Base-by-base conservation (phyloP, 2,329 filamentous ascomycete genomes). In the Xylariaceae sp. region DNA sequence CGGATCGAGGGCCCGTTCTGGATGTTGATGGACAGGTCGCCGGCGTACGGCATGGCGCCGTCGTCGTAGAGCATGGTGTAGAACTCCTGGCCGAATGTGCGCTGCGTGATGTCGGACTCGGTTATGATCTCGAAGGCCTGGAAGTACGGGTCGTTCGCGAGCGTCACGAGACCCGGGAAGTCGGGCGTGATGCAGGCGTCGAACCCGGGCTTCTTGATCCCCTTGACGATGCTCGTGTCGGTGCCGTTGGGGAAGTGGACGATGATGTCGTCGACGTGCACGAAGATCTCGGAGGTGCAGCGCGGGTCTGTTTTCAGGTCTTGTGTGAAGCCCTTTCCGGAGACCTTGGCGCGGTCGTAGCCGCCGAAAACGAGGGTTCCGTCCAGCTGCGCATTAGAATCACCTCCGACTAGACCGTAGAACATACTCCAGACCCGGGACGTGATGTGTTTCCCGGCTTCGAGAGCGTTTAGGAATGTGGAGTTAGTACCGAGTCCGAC, bases 181-280 rank as follows among this genome's bases (percentile, higher is more conserved):
- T 57, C 60, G 2, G 69, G 68, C 5, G 51, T 51, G 10, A 70
- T 60, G 58, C 68, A 70, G 5, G 64, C 64, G 0, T 35, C 17
- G 2, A 70, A 57, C 11, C 62, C 51, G 1, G 51, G 51, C 13
- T 61, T 51, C 5, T 50, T 17, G 2, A 57, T 44, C 0, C 8
- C 11, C 7, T 61, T 48, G 11, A 70, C 69, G 23, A 74, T 66
- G 58, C 71, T 73, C 37, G 56, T 60, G 17, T 72, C 63, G 48
- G 68, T 72, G 23, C 71, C 70, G 61, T 73, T 73, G 2, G 68
- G 65, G 61, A 70, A 73, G 61, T 72, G 70, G 59, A 73, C 64
- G n/a, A 65, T 56, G 10, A 74, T 68, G 57, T 73, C 69, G 30
- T 62, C 57, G 34, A 73, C 68, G 30, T 62, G 61, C 18, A 72